Conservation (phyloP, 495 filamentous ascomycete species). For the Aspergillus baeticus region DNA sequence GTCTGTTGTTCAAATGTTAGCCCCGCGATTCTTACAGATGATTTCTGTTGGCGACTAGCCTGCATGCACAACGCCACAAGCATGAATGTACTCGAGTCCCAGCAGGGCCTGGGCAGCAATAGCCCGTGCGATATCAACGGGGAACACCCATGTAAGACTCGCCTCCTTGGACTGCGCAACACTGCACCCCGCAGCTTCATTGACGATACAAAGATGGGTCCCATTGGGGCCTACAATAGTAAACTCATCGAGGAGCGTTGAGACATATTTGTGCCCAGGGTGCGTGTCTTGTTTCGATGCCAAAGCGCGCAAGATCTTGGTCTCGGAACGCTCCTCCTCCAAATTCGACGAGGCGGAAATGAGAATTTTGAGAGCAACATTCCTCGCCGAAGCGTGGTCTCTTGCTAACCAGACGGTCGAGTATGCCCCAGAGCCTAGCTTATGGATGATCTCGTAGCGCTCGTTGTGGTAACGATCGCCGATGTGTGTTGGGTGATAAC, state of each 20-base stretch:
- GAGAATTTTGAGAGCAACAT: conserved; percentile 5
- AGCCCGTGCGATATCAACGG: conserved; percentile 13
- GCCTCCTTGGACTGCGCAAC: conserved; percentile 11
- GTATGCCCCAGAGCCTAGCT: conserved; percentile 11
- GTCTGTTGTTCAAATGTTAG: neutral
- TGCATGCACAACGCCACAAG: conserved; percentile 17
- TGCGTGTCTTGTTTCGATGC: neutral
- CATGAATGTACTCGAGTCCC: conserved; percentile 20
- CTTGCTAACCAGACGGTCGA: conserved; percentile 6
- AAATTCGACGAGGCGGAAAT: neutral
- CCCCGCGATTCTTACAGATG: neutral
- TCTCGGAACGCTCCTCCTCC: neutral
- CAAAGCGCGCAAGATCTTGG: neutral
- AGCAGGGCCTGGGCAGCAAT: conserved; percentile 17
- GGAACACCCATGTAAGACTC: conserved; percentile 13
- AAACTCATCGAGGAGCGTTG: conserved; percentile 16
- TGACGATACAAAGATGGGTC: conserved; percentile 20
- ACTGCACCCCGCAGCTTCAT: conserved; percentile 8
- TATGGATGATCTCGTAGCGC: conserved; percentile 14
- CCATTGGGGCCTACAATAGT: conserved; percentile 22
- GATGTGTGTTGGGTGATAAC: conserved; percentile 21
- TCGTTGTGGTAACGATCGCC: conserved; percentile 13
- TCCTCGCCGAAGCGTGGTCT: neutral
- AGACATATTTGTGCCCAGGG: neutral
- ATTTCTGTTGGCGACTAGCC: neutral